A percentile compares a stretch with the other conserved stretches of the same genome.
Evolutionary conservation across 352 stramenopile genomes (phyloP).

Genomic region (Pythium guiyangense): DNA sequence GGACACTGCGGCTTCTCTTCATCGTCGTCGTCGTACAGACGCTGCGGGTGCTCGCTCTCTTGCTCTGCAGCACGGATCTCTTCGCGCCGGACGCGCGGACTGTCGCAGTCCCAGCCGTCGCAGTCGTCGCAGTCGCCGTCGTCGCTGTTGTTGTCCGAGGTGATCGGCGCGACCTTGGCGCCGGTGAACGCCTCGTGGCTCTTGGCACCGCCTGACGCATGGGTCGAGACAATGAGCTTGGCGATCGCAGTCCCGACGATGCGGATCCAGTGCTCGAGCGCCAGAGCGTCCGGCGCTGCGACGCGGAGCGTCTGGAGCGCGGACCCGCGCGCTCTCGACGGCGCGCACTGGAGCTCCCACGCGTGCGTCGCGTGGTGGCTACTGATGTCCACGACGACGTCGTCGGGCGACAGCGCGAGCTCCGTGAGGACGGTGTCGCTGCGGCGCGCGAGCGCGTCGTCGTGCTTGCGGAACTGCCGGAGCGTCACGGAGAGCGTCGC

Average conservation of each 20-base stretch:
- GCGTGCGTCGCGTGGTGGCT: constrained; percentile 39
- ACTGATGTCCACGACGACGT: constrained; percentile 51
- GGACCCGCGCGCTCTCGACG: not conserved
- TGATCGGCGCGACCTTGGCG: constrained; percentile 6
- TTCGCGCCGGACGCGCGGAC: constrained; percentile 4
- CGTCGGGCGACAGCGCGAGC: constrained; percentile 41
- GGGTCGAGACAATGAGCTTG: constrained; percentile 16
- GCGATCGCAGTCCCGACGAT: constrained; percentile 43
- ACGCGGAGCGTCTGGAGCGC: constrained; percentile 30
- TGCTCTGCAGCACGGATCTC: constrained; percentile 15
- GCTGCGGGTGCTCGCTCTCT: constrained; percentile 7
- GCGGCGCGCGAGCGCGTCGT: constrained; percentile 17
- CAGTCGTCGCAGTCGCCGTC: not conserved
- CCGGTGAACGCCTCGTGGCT: constrained; percentile 14
- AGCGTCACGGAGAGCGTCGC: constrained; percentile 28
- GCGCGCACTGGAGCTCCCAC: constrained; percentile 42
- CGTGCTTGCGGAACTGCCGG: constrained; percentile 40
- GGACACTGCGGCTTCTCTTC: constrained; percentile 7
- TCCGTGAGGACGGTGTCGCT: constrained; percentile 29
- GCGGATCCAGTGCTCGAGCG: constrained; percentile 44
- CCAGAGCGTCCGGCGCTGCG: constrained; percentile 22
- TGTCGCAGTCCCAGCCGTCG: not conserved
- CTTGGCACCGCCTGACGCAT: constrained; percentile 16
- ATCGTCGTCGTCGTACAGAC: constrained; percentile 4
- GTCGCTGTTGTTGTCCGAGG: constrained; percentile 3